Conservation (phyloP, 345 rosid genomes). For the Gossypium rotundifolium region DNA sequence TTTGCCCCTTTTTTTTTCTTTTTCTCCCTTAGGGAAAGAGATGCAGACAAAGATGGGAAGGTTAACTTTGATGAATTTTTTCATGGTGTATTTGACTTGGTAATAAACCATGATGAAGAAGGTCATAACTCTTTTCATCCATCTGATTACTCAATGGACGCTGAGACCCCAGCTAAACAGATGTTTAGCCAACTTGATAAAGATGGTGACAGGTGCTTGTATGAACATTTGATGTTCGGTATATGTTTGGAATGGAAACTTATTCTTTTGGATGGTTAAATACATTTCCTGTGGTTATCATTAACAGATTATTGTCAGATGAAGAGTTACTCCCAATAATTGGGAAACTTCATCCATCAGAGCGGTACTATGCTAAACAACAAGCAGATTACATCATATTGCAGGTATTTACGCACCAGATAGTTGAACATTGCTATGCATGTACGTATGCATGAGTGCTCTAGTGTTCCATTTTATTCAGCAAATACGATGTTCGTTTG, state of each 20-base stretch:
- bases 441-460: background rate
- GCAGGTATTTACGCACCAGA: conserved; percentile 45
- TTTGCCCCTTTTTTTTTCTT: conserved; percentile 1
- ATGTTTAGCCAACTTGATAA: conserved; percentile 82
- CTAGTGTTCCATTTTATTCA: background rate
- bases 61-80: conserved; percentile 75
- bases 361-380: conserved; percentile 86
- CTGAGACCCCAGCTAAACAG: conserved; percentile 71
- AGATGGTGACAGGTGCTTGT: conserved; percentile 76
- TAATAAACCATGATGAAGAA: conserved; percentile 85
- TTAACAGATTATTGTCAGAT: conserved; percentile 59
- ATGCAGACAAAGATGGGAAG: conserved; percentile 86
- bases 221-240: background rate
- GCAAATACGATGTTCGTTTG: background rate
- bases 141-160: conserved; percentile 57
- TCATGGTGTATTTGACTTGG: conserved; percentile 86
- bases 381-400: conserved; percentile 86
- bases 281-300: conserved; percentile 11
- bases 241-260: conserved; percentile 3
- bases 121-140: conserved; percentile 51
- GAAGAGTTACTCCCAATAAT: conserved; percentile 68
- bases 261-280: conserved; percentile 11
- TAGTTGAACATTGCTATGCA: background rate
- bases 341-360: conserved; percentile 90
- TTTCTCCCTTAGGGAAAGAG: conserved; percentile 66